phyloP scores from a whole-genome alignment of 768 basidiomycete genomes.

The Lyophyllum atratum region DNA sequence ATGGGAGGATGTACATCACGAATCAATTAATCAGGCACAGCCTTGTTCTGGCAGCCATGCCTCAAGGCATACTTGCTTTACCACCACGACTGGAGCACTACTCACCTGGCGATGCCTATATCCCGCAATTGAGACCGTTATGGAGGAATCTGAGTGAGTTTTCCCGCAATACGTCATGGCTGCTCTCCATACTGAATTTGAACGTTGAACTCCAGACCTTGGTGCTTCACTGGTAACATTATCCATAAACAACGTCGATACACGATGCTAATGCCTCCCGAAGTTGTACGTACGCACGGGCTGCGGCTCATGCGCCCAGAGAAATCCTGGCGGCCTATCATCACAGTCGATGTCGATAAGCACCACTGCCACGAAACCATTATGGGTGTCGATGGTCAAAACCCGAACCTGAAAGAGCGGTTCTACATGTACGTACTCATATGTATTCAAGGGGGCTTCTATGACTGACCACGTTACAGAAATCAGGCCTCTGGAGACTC shows the following conservation, averaged over 20 bases:
- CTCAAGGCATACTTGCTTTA: no score
- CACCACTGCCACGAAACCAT: slow-evolving; percentile 54
- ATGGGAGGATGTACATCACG: no score
- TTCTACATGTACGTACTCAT: slow-evolving; percentile 52
- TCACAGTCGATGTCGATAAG: slow-evolving; percentile 56
- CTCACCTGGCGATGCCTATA: neutral
- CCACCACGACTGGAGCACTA: no score
- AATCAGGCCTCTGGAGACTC: slow-evolving; percentile 39
- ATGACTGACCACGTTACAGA: slow-evolving; percentile 28
- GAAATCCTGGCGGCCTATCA: slow-evolving; percentile 67
- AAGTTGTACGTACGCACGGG: slow-evolving; percentile 45
- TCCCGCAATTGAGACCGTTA: neutral
- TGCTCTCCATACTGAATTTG: no score
- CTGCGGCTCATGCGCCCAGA: slow-evolving; percentile 55
- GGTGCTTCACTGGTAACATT: slow-evolving; percentile 33
- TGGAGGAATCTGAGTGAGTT: neutral
- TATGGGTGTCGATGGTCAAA: slow-evolving; percentile 71
- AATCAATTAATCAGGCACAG: no score
- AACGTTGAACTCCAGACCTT: slow-evolving; percentile 24
- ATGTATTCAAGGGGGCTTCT: neutral
- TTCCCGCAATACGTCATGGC: neutral
- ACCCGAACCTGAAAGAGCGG: slow-evolving; percentile 59
- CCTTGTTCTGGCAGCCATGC: no score
- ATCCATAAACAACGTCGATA: neutral
- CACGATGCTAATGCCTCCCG: neutral